These are phyloP conservation scores for Rhododendron simsii DNA, from an alignment of 148 eudicot species.

Conservation along the genomic window DNA sequence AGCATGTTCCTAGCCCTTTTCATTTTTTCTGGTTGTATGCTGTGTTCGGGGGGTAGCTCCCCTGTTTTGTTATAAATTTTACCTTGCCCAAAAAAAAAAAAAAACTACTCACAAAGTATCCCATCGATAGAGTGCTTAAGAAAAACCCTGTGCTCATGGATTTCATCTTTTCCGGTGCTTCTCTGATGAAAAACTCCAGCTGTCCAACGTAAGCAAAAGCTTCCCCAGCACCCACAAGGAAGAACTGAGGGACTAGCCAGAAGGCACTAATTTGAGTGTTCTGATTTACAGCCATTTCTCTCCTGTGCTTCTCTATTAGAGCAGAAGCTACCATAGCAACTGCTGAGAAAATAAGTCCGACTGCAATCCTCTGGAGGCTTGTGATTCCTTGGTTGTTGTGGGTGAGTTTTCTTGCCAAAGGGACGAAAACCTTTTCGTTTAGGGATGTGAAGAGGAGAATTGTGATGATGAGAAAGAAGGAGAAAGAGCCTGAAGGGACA, in stretches of 20 bases:
- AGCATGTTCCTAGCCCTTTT: too few relatives aligned
- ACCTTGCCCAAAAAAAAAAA: too few relatives aligned
- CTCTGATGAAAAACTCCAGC: constrained; percentile 93
- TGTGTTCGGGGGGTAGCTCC: too few relatives aligned
- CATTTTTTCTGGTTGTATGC: too few relatives aligned
- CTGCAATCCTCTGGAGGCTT: constrained; percentile 76
- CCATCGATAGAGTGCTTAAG: constrained; percentile 51
- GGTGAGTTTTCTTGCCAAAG: constrained; percentile 67
- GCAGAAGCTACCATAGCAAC: constrained; percentile 71
- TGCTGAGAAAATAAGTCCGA: constrained; percentile 65
- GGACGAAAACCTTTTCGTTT: constrained; percentile 68
- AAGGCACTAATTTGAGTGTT: constrained; percentile 52
- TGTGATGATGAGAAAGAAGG: constrained; percentile 76
- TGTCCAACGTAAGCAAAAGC: constrained; percentile 98
- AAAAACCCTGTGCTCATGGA: constrained; percentile 93
- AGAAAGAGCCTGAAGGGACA: constrained; percentile 82
- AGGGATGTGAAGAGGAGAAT: constrained; percentile 82
- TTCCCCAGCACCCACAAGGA: constrained; percentile 92
- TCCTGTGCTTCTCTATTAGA: constrained; percentile 59
- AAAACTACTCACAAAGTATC: constrained; percentile 56
- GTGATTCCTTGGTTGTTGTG: constrained; percentile 59
- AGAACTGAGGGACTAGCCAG: constrained; percentile 94
- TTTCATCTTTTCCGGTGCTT: constrained; percentile 97
- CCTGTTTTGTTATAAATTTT: too few relatives aligned
- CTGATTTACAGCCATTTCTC: constrained; percentile 21